Evolutionary conservation across 192 early-diverging fungal species (phyloP).

Genomic region (Coemansia sp.): DNA sequence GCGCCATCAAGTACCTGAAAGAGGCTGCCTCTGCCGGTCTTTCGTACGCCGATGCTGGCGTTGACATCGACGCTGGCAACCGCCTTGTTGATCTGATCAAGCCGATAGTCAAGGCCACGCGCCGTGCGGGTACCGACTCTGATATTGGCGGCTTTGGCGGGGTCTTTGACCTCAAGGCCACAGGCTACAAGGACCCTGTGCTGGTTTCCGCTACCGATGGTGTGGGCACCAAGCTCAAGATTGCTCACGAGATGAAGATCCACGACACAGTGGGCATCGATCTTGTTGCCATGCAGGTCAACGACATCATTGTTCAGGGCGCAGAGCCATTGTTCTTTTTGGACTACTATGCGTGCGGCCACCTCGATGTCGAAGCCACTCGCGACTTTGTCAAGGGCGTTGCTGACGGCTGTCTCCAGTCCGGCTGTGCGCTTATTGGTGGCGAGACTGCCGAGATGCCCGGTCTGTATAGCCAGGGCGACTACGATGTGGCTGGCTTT

Average conservation of each 20-base stretch:
- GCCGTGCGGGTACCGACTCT: constrained; percentile 89
- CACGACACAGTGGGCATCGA: constrained; percentile 97
- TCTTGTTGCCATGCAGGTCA: constrained; percentile 99
- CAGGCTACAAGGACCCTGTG: constrained; percentile 91
- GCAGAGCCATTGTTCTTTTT: constrained; percentile 98
- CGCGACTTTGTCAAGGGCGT: constrained; percentile 91
- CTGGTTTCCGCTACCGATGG: constrained; percentile 98
- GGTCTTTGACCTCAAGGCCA: constrained; percentile 92
- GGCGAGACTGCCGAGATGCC: constrained; percentile 99
- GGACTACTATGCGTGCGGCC: constrained; percentile 96
- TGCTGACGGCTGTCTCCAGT: constrained; percentile 85
- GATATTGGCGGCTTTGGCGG: constrained; percentile 99
- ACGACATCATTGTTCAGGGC: constrained; percentile 98
- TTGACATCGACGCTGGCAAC: constrained; percentile 96
- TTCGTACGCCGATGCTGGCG: constrained; percentile 96
- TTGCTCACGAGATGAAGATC: constrained; percentile 82
- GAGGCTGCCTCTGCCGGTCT: constrained; percentile 52
- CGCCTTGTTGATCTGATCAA: constrained; percentile 94
- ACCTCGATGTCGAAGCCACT: constrained; percentile 90
- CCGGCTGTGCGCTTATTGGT: constrained; percentile 93
- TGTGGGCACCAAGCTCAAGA: constrained; percentile 97
- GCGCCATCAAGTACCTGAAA: constrained; percentile 56
- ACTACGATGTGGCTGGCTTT: constrained; percentile 95
- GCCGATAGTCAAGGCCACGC: constrained; percentile 89
- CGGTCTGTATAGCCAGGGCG: constrained; percentile 83